Evolutionary conservation across 1,139 yeast species (phyloP).

Genomic region (Geotrichum candidum): DNA sequence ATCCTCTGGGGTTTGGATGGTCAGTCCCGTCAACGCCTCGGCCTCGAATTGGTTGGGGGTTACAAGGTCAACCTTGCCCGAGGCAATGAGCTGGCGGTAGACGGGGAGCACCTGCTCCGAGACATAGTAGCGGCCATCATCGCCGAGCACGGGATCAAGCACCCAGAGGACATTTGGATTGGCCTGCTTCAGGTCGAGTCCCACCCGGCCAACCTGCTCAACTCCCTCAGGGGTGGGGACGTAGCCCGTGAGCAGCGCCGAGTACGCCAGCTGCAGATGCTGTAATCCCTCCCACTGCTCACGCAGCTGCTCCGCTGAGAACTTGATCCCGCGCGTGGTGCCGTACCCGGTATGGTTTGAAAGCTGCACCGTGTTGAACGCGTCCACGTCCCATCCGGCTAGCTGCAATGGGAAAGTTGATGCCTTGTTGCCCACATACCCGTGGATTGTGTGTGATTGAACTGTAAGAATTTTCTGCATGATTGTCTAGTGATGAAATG

Average conservation of each 20-base stretch:
- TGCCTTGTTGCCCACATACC: constrained; percentile 79
- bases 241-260: constrained; percentile 67
- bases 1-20: constrained; percentile 40
- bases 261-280: constrained; percentile 44
- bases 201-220: constrained; percentile 44
- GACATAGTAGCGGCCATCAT: constrained; percentile 78
- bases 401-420: constrained; percentile 74
- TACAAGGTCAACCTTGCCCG: constrained; percentile 54
- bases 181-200: constrained; percentile 28
- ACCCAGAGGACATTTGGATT: constrained; percentile 45
- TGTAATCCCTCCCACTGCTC: constrained; percentile 45
- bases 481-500: background rate
- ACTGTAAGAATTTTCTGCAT: constrained; percentile 43
- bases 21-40: constrained; percentile 58
- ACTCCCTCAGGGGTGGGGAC: constrained; percentile 55
- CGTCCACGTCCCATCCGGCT: constrained; percentile 81
- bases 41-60: constrained; percentile 93
- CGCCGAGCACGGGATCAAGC: constrained; percentile 93
- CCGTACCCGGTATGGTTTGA: constrained; percentile 84
- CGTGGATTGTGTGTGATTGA: constrained; percentile 82
- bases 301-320: constrained; percentile 40
- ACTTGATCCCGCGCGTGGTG: constrained; percentile 41
- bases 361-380: constrained; percentile 68
- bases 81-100: constrained; percentile 51
- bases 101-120: constrained; percentile 59